Evolutionary conservation across 2,329 filamentous ascomycete genomes (phyloP), one percentile per base, ranked within the genome.

Genomic region (Hypoxylon sp.): DNA sequence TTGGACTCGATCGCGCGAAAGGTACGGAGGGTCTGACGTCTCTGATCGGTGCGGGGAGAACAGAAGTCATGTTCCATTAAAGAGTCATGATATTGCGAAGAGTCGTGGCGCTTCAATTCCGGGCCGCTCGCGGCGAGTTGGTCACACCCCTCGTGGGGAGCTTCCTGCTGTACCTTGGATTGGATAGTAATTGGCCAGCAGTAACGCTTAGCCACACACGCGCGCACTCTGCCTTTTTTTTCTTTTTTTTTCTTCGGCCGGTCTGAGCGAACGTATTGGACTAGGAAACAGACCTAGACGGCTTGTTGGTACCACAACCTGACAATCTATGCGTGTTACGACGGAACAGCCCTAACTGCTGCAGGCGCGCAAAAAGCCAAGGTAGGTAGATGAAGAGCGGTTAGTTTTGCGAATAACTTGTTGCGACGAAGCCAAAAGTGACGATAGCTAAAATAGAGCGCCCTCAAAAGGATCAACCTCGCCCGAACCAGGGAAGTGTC

Each of bases 31-130:
- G 74, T 73, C 79, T 80, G 55, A 80, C 77, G 68, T 82, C 79
- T 74, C 75, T 76, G 56, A 77, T 75, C 69, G 80, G 79, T 66
- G 80, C 75, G 69, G 79, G 69, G 64, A 83, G 76, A 68, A 83
- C 75, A 60, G 80, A 82, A 77, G 80, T 80, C 82, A 84, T 84
- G 74, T 72, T 80, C 75, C 71, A 73, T 72, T 69, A 73, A 70
- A 62, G 34, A 66, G 62, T 68, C 72, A 75, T 73, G 65, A 68
- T 74, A 58, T 62, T 72, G 65, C 65, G 45, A 50, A 61, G 23
- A 69, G 43, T 67, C 53, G 68, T 69, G 43, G 64, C 62, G 71
- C 67, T 60, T 57, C 55, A 55, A 67, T 66, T 57, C 50, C 60
- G 53, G 63, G 60, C 60, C 63, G 57, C 56, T 68, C 62, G 65